Evolutionary conservation across 139 green algal genomes (phyloP), one percentile per base, ranked within the genome.

Genomic region (Chlamydomonas sp.): DNA sequence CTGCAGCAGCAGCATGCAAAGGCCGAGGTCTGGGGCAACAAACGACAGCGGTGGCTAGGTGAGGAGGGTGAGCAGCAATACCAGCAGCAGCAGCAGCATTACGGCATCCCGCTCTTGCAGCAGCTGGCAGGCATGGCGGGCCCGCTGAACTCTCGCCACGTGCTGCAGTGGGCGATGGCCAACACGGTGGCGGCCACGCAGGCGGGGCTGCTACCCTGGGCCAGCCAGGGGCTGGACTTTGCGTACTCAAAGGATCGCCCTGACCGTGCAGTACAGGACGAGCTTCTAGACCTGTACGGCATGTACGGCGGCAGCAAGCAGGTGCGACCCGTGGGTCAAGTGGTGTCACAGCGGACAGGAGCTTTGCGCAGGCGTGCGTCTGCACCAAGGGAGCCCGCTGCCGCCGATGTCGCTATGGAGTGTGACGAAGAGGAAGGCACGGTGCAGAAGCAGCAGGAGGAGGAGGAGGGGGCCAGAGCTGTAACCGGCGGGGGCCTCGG

Each of bases 161-260:
- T 93, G 67, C 85, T 94, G 85, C 68, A 88, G 67, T 94, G 85
- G 88, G 90, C 82, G 20, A 90, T 94, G 88, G 31, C 15, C 76
- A 93, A 92, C 80, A 95, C 89, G 63, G 91, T 91, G 68, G 15
- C 75, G 5, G 76, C 83, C 12, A 93, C 69, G 63, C 73, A 80
- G 85, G n/a, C 68, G 9, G 90, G 88, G 1, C 60, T 90, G 18
- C 72, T 67, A 58, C 17, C 81, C 58, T 81, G 78, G 78, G 57
- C 89, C 0, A 69, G 84, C 15, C 89, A 95, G 78, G 91, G 89
- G 3, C 78, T 92, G 73, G 80, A 80, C n/a, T 94, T 91, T 86
- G 90, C 87, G 4, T 75, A 61, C 31, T 91, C 88, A 0, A 63
- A 67, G n/a, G 69, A 18, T 8, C 80, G 77, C 0, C 89, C 90